Evolutionary conservation across 495 filamentous ascomycete species (phyloP), one percentile per base, ranked within the genome.

Genomic region (Aspergillus bertholletiae): DNA sequence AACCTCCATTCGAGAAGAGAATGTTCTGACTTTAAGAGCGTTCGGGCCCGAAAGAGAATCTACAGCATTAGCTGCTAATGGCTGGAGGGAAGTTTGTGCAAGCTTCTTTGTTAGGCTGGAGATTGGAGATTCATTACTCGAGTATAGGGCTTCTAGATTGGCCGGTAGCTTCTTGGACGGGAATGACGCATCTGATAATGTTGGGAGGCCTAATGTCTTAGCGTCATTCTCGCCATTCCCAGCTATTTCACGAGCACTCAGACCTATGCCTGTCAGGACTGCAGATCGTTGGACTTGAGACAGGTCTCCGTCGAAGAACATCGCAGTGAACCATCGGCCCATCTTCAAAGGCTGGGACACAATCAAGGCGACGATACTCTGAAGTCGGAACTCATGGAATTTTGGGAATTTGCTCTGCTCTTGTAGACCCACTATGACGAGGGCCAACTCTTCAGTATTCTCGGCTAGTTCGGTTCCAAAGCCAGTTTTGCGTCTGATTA

Each of bases 281-380:
- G 87, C 83, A 11, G 86, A 87, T 30, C 94, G 80, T 62, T 97
- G 93, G 0, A 83, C 79, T 44, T 97, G 75, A 0, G 91, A 96
- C 60, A 93, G 89, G 58, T 97, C 95, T 9, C 92, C 95, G 35
- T 88, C 87, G 64, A 96, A 97, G 71, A 93, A 96, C 0, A 88
- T 85, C 51, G 84, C 85, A 1, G 88, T 81, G 53, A 96, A 89
- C 86, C 90, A 93, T 32, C 79, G 85, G 2, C 85, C 92, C 84
- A 96, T 90, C 43, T 78, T 79, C 18, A 82, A 65, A 0, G 95
- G 91, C 58, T 88, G 80, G 2, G 89, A 85, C 20, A 93, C 78
- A 8, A 96, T 74, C 30, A 96, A 62, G 0, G 92, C 89, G 24
- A 97, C 86, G 80, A 97, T 88, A 22, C 87, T 89, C 65, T 94